Evolutionary conservation across 306 rosid species (phyloP), one percentile per base, ranked within the genome.

Genomic region (Biancaea sappan): DNA sequence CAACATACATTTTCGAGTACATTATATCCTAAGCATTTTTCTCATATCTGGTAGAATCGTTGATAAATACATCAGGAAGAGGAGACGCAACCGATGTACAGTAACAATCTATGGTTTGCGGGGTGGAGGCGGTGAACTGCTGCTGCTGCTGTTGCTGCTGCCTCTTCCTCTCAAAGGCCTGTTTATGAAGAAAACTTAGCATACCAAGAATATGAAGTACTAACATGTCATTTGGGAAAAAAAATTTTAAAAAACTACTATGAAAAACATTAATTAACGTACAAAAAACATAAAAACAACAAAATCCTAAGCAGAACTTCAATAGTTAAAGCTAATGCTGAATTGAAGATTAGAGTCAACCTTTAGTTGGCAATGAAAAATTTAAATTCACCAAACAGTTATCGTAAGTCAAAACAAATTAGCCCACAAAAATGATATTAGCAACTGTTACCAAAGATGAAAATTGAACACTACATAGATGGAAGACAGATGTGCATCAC

Each of bases 131-230:
- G 97, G 97, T 24, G 97, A 95, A 65, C 87, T 83, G 82, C 98
- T 92, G 87, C 96, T 87, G 81, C 97, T 92, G 86, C 97, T 94
- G 58, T 88, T 87, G 88, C 99, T 90, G 58, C 88, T 82, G 69
- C 89, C 93, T 85, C 96, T 82, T 80, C 96, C 93, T 84, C 88
- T 90, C 84, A 88, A 72, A 22, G 96, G 91, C 96, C 99, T 95
- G 29, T 13, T 78, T 51, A 41, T 26, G 40, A 14, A 69, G 15
- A 13, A 47, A 37, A 6, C 14, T 74, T 9, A 11, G 38, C 10
- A 56, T 11, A 40, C 52, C 44, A 40, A 18, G 22, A 54, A 35
- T 73, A 31, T 28, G 69, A 75, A 41, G 21, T 64, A 40, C 65
- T 19, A 31, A 44, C 19, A 21, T 52, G 54, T n/a, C n/a, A n/a